These are phyloP conservation scores for Phytophthora macrochlamydospora DNA, from an alignment of 352 stramenopile species.

Conservation along the genomic window DNA sequence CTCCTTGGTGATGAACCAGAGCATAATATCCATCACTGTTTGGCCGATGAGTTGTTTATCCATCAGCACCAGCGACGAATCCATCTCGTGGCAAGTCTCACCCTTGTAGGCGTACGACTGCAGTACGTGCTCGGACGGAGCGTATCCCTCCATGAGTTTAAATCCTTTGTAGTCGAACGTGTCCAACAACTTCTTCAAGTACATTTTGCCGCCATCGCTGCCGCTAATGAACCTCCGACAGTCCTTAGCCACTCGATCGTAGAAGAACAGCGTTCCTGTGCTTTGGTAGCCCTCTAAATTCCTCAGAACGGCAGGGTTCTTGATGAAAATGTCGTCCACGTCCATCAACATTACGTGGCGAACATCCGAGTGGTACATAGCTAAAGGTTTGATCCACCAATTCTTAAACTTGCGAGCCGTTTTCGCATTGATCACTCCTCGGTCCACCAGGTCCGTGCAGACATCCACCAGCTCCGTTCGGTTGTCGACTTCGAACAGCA, in stretches of 20 bases:
- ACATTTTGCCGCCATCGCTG: conserved; percentile 32
- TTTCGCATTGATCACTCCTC: conserved; percentile 16
- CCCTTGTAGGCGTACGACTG: conserved; percentile 51
- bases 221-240: conserved; percentile 53
- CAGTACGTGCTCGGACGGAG: conserved; percentile 43
- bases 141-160: conserved; percentile 20
- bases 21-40: conserved; percentile 34
- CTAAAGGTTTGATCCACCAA: conserved; percentile 47
- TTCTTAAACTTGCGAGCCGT: conserved; percentile 26
- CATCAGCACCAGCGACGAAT: conserved; percentile 39
- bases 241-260: conserved; percentile 59
- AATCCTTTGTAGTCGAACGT: conserved; percentile 65
- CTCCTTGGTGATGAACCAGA: conserved; percentile 40
- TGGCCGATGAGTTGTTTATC: conserved; percentile 41
- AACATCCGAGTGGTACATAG: conserved; percentile 29
- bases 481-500: conserved; percentile 19
- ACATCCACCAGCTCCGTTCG: conserved; percentile 42
- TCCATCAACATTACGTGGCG: conserved; percentile 31
- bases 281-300: conserved; percentile 41
- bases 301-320: conserved; percentile 44
- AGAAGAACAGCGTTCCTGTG: conserved; percentile 38
- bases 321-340: conserved; percentile 39
- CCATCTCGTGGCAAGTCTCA: conserved; percentile 62
- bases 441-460: conserved; percentile 34
- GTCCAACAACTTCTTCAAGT: conserved; percentile 48